Evolutionary conservation across 352 stramenopile genomes (phyloP), one percentile per base, ranked within the genome.

Genomic region (Peronospora farinosa): DNA sequence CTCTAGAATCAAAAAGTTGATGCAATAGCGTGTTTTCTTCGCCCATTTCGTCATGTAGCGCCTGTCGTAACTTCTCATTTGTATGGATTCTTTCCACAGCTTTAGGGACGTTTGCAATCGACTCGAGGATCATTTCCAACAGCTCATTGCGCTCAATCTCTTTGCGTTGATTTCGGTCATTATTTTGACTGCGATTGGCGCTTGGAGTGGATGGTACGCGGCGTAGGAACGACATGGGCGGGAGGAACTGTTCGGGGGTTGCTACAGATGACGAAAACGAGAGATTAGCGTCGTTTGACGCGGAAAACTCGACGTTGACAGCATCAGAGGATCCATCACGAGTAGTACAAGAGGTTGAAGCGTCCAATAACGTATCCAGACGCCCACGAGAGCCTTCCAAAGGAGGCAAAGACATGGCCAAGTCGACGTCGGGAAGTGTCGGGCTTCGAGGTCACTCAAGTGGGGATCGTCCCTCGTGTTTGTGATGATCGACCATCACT

Each of bases 81-180:
- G 68, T 83, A 42, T 86, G 72, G 59, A 89, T 86, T 30, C 57
- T 65, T 60, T 85, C 73, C 28, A 89, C 65, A 13, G 78, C 78
- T 47, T 84, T 69, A 1, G 78, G 78, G 5, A 89, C 78, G 47
- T 71, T 87, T 37, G 75, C 67, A 40, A 89, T 83, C 21, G 78
- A 84, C 63, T 86, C 75, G 7, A 87, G 63, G 19, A 89, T 81
- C 75, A 87, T 83, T 23, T 73, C 63, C 57, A 89, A 63, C 38
- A 89, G 58, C 57, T 87, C 75, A 2, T 71, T 75, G 6, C 69
- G 67, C 54, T 89, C 75, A n/a, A 54, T 44, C 36, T 84, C 75
- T 37, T 83, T 86, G 38, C 71, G 72, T 12, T 56, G 59, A 17
- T 78, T 60, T 41, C 74, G 65, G 5, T 82, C 74, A 7, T 54